Evolutionary conservation across 352 stramenopile genomes (phyloP), one percentile per base, ranked within the genome.

Genomic region (Phytophthora foliorum): DNA sequence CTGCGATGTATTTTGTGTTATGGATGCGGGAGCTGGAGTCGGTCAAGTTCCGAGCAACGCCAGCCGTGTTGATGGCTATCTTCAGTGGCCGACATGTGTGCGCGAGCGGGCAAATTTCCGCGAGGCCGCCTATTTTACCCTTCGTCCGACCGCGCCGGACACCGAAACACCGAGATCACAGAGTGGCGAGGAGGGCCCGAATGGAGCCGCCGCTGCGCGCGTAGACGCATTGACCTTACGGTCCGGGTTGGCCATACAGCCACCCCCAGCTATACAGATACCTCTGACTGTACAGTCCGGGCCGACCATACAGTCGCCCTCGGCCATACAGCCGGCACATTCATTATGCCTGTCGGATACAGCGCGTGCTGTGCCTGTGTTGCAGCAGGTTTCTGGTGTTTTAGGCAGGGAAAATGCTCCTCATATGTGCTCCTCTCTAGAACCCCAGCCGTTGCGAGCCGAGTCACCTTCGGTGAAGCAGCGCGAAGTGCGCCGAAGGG

Each of bases 1-100:
- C 45, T 50, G 21, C 57, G 4, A 68, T 68, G 42, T 51, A 27
- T 22, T 68, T 68, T 63, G 65, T 68, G 1, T 45, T 73, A 0
- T 48, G 13, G 11, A 42, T 73, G 31, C 64, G 65, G 19, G 57
- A 73, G 44, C 29, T 63, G 42, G 36, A n/a, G n/a, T n/a, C n/a
- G n/a, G n/a, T n/a, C n/a, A n/a, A n/a, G n/a, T n/a, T n/a, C n/a
- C n/a, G n/a, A n/a, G n/a, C n/a, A n/a, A n/a, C n/a, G n/a, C n/a
- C n/a, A n/a, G n/a, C n/a, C n/a, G n/a, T n/a, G n/a, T n/a, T n/a
- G n/a, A n/a, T n/a, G n/a, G n/a, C n/a, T n/a, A n/a, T n/a, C n/a
- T n/a, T n/a, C n/a, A n/a, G n/a, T n/a, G n/a, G n/a, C n/a, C n/a
- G n/a, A n/a, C n/a, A n/a, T n/a, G n/a, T n/a, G 3, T 9, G 36